Evolutionary conservation across 75 land plant species (phyloP).

Genomic region (Cunninghamia lanceolata): DNA sequence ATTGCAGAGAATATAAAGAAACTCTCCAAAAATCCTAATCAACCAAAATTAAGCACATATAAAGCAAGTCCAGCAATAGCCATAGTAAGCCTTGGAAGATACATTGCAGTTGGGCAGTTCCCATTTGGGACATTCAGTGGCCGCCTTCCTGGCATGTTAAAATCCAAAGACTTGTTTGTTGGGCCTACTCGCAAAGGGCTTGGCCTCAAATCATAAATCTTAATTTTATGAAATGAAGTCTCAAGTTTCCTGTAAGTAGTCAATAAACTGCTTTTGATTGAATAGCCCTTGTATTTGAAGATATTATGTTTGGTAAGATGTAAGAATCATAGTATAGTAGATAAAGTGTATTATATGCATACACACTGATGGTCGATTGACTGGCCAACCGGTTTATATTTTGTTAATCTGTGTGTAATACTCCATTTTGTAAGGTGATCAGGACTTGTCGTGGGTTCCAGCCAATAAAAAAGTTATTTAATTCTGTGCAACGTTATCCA

Average conservation of each 20-base stretch:
- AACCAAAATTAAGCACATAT: constrained; percentile 39
- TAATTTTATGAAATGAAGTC: too few species aligned
- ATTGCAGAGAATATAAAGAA: constrained; percentile 54
- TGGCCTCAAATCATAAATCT: constrained; percentile 30
- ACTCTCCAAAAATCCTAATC: constrained; percentile 31
- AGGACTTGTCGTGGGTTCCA: too few species aligned
- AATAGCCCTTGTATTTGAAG: neutral
- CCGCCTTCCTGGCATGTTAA: constrained; percentile 66
- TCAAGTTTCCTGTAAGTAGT: too few species aligned
- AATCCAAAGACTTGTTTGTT: constrained; percentile 73
- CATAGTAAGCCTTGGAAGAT: constrained; percentile 69
- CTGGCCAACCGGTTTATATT: too few species aligned
- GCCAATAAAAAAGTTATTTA: too few species aligned
- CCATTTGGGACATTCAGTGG: constrained; percentile 53
- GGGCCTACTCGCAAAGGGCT: constrained; percentile 56
- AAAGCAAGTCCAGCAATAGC: constrained; percentile 44
- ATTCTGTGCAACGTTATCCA: too few species aligned
- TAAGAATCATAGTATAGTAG: too few species aligned
- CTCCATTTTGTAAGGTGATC: too few species aligned
- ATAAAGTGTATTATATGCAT: too few species aligned
- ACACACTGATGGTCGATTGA: too few species aligned
- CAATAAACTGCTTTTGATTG: neutral
- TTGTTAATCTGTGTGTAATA: too few species aligned
- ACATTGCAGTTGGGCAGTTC: constrained; percentile 60
- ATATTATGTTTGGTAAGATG: neutral